These are phyloP conservation scores for Cucumis sativus DNA, from an alignment of 306 rosid species.

Conservation along the genomic window Cucumber_9930_V3 NC_026658.2:1092001-1092500, in stretches of 20 bases:
- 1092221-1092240: not conserved
- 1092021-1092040: conserved; percentile 94
- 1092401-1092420: conserved; percentile 8
- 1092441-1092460: conserved; percentile 92
- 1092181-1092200: not conserved
- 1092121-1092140: conserved; percentile 44
- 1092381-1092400: not conserved
- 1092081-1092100: conserved; percentile 98
- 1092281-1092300: conserved; percentile 89
- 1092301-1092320: conserved; percentile 82
- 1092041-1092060: conserved; percentile 94
- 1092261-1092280: conserved; percentile 84
- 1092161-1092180: not conserved
- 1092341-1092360: conserved; percentile 85
- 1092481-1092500: conserved; percentile 98
- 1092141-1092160: not conserved
- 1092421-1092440: conserved; percentile 50
- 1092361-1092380: conserved; percentile 30
- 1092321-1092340: conserved; percentile 93
- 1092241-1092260: conserved; percentile 69
- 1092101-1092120: conserved; percentile 91
- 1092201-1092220: not conserved
- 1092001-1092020: conserved; percentile 98
- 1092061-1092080: conserved; percentile 96
- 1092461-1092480: conserved; percentile 92